These are phyloP conservation scores for Lentinula sp. DNA, from an alignment of 768 basidiomycete species.

Conservation along the genomic window DNA sequence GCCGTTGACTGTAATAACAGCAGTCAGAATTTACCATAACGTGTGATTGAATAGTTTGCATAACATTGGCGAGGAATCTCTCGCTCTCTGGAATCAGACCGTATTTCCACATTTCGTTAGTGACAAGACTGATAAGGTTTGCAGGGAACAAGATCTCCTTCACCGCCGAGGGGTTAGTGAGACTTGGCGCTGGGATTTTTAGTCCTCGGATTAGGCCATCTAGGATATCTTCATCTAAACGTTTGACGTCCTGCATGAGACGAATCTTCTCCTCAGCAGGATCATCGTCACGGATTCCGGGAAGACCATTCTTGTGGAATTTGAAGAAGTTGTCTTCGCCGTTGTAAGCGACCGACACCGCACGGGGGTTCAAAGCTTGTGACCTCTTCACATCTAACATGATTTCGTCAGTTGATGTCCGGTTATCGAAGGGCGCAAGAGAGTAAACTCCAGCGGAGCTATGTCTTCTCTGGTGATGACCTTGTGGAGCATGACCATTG, in stretches of 20 bases:
- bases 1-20: background rate
- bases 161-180: conserved; percentile 86
- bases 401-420: conserved; percentile 73
- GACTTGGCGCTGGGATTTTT: conserved; percentile 87
- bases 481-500: conserved; percentile 23
- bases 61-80: conserved; percentile 95
- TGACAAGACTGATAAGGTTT: conserved; percentile 93
- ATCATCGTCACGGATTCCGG: conserved; percentile 77
- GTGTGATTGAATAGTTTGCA: conserved; percentile 96
- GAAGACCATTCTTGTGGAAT: conserved; percentile 57
- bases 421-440: conserved; percentile 50
- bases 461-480: conserved; percentile 75
- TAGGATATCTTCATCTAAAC: conserved; percentile 89
- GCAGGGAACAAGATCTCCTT: conserved; percentile 99
- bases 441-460: conserved; percentile 80
- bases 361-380: conserved; percentile 69
- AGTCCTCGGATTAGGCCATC: conserved; percentile 85
- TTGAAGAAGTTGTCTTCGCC: conserved; percentile 72
- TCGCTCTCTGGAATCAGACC: conserved; percentile 96
- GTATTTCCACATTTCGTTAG: conserved; percentile 99
- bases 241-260: conserved; percentile 85
- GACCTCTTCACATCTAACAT: conserved; percentile 69
- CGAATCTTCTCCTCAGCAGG: conserved; percentile 93
- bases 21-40: conserved; percentile 76
- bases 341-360: conserved; percentile 84